Evolutionary conservation across 2,329 filamentous ascomycete species (phyloP).

Genomic region (Coleophoma eucalyptorum): DNA sequence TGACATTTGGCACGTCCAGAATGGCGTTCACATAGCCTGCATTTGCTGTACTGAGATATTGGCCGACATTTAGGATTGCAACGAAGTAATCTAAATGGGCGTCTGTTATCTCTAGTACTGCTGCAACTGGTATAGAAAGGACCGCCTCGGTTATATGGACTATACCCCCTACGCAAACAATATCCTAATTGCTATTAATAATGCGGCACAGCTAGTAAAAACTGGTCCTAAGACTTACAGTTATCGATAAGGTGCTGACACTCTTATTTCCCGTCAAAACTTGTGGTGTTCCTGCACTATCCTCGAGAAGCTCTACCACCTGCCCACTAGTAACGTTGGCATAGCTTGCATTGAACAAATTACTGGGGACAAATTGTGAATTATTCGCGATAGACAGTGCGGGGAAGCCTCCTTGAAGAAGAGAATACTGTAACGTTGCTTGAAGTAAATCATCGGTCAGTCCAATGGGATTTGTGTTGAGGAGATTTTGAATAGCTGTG

Average conservation of each 20-base stretch:
- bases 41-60: constrained; percentile 8
- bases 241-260: constrained; percentile 4
- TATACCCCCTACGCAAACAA: constrained; percentile 50
- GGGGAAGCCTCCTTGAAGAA: constrained; percentile 14
- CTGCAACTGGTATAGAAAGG: constrained; percentile 36
- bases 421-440: constrained; percentile 14
- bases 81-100: constrained; percentile 12
- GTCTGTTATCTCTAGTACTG: constrained; percentile 7
- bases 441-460: constrained; percentile 8
- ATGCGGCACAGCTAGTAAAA: too few species aligned
- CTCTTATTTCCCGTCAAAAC: constrained; percentile 11
- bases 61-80: constrained; percentile 9
- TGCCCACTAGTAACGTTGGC: constrained; percentile 19
- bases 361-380: constrained; percentile 13
- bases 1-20: constrained; percentile 12
- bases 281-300: constrained; percentile 5
- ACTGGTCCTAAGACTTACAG: constrained; percentile 3
- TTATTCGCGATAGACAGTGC: constrained; percentile 7
- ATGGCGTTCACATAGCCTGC: constrained; percentile 8
- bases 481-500: constrained; percentile 10
- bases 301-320: constrained; percentile 9
- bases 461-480: constrained; percentile 2
- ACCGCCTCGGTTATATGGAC: constrained; percentile 50
- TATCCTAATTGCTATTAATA: constrained; percentile 32
- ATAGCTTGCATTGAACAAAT: constrained; percentile 9